A percentile compares a stretch with the other conserved stretches of the same genome.
Conservation (phyloP, 2,329 filamentous ascomycete species). For the Claviceps sp. region DNA sequence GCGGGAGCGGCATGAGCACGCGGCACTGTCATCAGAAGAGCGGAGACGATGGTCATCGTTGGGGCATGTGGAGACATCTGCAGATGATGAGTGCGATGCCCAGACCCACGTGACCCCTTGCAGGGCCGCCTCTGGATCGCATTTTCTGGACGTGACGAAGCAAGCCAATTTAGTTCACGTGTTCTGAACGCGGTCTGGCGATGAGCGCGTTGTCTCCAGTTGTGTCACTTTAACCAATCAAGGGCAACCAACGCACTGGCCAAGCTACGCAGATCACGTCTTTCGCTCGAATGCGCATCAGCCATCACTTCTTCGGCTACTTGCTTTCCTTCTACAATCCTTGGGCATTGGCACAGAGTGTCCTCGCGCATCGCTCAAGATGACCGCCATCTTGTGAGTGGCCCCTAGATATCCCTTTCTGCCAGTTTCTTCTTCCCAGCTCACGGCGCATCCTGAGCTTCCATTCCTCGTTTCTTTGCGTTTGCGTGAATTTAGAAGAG, state of each 20-base stretch:
- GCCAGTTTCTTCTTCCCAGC: too few species aligned
- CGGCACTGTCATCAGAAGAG: background rate
- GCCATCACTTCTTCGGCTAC: background rate
- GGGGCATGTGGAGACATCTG: background rate
- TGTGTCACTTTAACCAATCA: background rate
- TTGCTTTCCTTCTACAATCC: background rate
- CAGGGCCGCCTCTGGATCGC: background rate
- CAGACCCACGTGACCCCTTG: background rate
- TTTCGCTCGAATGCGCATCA: background rate
- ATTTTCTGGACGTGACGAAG: background rate
- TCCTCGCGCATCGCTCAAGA: slow-evolving; percentile 10
- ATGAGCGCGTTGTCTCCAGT: slow-evolving; percentile 1
- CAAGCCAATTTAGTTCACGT: slow-evolving; percentile 2
- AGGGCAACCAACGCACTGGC: background rate
- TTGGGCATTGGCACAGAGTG: background rate
- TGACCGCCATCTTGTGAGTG: slow-evolving; percentile 26
- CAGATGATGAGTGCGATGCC: background rate
- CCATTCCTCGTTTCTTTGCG: background rate
- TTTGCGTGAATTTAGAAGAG: background rate
- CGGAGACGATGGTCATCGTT: background rate
- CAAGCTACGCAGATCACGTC: background rate
- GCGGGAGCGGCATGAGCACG: slow-evolving; percentile 4
- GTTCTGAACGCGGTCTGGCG: background rate
- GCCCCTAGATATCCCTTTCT: background rate
- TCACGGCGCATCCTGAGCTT: background rate